A percentile compares a stretch with the other conserved stretches of the same genome.
Conservation (phyloP, 768 basidiomycete species). For the Mrakia hoshinonis region DNA sequence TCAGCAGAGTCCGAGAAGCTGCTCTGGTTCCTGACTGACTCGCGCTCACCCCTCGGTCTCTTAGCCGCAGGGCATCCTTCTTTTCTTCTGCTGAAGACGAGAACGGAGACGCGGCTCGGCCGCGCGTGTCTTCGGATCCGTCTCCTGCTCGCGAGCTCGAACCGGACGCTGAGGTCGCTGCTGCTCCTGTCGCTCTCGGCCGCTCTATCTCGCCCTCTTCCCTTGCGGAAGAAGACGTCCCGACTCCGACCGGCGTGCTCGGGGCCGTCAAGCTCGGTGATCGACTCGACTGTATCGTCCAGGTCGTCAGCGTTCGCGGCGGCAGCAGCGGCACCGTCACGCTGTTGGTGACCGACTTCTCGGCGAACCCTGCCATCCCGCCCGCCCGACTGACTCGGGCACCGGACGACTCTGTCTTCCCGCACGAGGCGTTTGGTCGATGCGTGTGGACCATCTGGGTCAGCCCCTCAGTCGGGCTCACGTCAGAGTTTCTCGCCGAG, state of each 20-base stretch:
- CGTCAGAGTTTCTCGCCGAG: not conserved
- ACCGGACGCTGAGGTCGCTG: too few species aligned
- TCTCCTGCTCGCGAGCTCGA: too few species aligned
- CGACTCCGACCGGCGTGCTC: not conserved
- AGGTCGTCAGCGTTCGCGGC: not conserved
- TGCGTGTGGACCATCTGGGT: conserved; percentile 5
- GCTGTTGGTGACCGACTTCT: not conserved
- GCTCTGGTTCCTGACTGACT: too few species aligned
- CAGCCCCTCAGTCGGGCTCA: not conserved
- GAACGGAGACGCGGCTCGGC: too few species aligned
- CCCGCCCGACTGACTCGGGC: not conserved
- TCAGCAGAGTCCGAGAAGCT: too few species aligned
- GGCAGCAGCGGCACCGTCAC: not conserved
- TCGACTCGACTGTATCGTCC: not conserved
- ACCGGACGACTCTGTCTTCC: not conserved
- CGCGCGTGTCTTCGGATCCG: too few species aligned
- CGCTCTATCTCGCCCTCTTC: not conserved
- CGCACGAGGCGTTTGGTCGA: not conserved
- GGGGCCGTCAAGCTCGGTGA: too few species aligned
- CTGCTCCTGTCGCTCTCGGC: too few species aligned
- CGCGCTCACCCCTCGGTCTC: too few species aligned
- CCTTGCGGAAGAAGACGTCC: not conserved
- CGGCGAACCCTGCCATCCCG: not conserved
- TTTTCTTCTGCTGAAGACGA: too few species aligned
- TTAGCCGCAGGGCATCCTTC: too few species aligned